A percentile compares a stretch with the other conserved stretches of the same genome.
These are phyloP conservation scores for Geotrichum australiense DNA, from an alignment of 1,139 yeast genomes.

Conservation along the genomic window DNA sequence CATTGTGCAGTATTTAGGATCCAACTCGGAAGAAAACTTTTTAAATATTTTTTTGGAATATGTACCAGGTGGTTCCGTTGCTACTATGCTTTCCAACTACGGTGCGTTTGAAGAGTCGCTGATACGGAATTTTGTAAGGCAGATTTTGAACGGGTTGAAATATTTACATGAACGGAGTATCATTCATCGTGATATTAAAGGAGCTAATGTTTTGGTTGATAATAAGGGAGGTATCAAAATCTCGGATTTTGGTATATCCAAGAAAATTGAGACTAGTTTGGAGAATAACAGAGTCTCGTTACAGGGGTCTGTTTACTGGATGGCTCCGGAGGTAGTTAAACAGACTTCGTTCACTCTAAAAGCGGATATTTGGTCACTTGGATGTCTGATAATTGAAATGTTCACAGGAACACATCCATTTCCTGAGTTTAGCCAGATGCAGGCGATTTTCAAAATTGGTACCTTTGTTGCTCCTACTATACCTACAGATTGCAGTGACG, in stretches of 20 bases:
- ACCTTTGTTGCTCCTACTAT: conserved; percentile 68
- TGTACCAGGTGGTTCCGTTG: conserved; percentile 96
- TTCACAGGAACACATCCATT: conserved; percentile 91
- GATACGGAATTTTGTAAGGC: conserved; percentile 75
- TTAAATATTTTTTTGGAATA: conserved; percentile 86
- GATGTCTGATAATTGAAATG: conserved; percentile 88
- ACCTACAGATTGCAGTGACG: conserved; percentile 66
- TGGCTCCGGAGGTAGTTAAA: conserved; percentile 97
- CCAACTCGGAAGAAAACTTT: conserved; percentile 57
- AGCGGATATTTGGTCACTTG: conserved; percentile 95
- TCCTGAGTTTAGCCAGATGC: conserved; percentile 93
- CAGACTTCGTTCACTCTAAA: conserved; percentile 83
- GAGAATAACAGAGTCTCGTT: conserved; percentile 65
- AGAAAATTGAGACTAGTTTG: conserved; percentile 47
- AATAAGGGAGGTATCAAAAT: conserved; percentile 87
- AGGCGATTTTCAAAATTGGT: conserved; percentile 89
- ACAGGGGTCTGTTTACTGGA: conserved; percentile 95
- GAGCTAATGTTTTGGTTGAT: conserved; percentile 86
- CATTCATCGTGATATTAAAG: conserved; percentile 87
- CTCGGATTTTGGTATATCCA: conserved; percentile 91
- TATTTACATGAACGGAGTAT: conserved; percentile 78
- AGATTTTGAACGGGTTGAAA: conserved; percentile 71
- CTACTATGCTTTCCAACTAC: conserved; percentile 72
- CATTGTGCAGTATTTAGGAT: conserved; percentile 85
- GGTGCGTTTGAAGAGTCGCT: conserved; percentile 92